Percentiles rank a stretch among this genome's conserved stretches.
phyloP scores from a whole-genome alignment of 106 monocot species.

The Vanilla planifolia region DNA sequence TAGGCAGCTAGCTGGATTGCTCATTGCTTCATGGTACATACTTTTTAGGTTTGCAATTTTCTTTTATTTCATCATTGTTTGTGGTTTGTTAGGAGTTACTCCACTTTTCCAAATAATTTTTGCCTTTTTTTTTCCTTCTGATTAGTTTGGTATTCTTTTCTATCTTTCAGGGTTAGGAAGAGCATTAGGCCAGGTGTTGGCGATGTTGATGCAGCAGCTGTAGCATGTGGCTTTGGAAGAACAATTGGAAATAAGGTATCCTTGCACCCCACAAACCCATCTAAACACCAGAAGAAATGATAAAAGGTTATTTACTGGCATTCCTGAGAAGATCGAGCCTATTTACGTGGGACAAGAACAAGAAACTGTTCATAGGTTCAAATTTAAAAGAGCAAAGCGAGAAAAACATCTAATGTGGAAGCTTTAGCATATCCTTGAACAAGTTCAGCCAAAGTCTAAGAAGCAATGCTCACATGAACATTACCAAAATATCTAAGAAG shows the following conservation, averaged over 20 bases:
- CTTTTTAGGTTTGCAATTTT: constrained; percentile 1
- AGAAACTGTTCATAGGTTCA: no score
- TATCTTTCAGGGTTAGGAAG: constrained; percentile 32
- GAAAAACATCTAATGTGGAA: no score
- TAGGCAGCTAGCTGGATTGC: constrained; percentile 64
- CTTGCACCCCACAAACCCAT: not conserved
- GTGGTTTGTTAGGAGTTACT: not conserved
- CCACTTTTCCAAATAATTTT: not conserved
- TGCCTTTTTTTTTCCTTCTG: not conserved
- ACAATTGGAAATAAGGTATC: constrained; percentile 44
- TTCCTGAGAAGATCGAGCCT: no score
- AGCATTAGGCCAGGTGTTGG: constrained; percentile 36
- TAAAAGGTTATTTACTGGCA: no score
- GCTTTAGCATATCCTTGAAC: no score
- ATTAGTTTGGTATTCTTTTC: not conserved
- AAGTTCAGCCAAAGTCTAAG: no score
- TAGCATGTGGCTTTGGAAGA: constrained; percentile 48
- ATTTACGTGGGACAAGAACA: no score
- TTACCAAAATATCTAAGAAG: no score
- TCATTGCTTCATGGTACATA: constrained; percentile 60
- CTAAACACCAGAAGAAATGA: no score
- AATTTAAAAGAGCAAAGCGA: no score
- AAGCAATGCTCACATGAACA: no score
- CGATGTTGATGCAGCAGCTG: constrained; percentile 58
- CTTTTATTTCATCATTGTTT: not conserved